Percentiles rank a stretch among this genome's conserved stretches.
These are phyloP conservation scores for Extremus antarcticus DNA, from an alignment of 495 filamentous ascomycete genomes.

Conservation along the genomic window DNA sequence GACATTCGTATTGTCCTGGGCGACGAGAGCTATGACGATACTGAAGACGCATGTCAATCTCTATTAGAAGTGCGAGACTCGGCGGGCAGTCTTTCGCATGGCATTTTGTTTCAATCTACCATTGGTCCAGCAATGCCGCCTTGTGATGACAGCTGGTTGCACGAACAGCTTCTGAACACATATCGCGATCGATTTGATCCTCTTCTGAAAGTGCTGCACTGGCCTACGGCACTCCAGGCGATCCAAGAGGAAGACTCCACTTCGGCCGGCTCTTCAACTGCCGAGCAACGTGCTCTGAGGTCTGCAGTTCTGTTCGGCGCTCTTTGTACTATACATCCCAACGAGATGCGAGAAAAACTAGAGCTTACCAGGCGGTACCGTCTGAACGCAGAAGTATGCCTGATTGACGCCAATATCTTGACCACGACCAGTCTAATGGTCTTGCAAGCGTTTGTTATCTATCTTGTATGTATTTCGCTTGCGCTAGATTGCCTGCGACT, in stretches of 20 bases:
- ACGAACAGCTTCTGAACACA: background rate
- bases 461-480: background rate
- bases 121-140: no score
- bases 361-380: background rate
- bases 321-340: background rate
- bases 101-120: no score
- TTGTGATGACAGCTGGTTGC: background rate
- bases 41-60: background rate
- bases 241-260: background rate
- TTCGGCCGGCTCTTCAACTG: background rate
- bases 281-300: background rate
- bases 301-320: background rate
- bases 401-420: background rate
- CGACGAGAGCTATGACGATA: background rate
- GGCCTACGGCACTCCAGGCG: background rate
- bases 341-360: background rate
- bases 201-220: background rate
- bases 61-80: no score
- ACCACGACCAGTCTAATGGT: background rate
- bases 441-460: background rate
- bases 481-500: no score
- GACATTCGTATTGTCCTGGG: background rate
- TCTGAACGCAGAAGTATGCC: background rate
- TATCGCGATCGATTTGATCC: background rate
- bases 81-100: no score